Base-by-base conservation (phyloP, 345 rosid genomes). In the Anastatica hierochuntica region DNA sequence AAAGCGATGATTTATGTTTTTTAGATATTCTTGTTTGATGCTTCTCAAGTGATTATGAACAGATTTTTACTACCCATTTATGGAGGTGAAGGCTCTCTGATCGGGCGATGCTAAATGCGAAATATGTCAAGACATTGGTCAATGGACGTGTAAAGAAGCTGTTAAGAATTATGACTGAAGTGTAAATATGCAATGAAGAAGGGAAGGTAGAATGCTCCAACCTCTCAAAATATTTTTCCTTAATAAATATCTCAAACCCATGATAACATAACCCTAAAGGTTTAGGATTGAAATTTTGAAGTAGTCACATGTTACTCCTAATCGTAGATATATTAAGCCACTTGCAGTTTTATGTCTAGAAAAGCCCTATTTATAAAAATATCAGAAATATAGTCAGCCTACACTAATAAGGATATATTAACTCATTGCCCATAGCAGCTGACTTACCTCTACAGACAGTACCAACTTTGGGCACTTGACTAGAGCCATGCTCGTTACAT, bases 381-480 rank as follows among this genome's bases (percentile, higher is more conserved):
- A 47, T 23, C 38, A 48, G n/a, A 53, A 33, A 37, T 54, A 56
- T 51, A 63, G 37, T 76, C 55, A 70, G 9, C 63, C 60, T 47
- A 72, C 67, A 47, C 71, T 65, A 48, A 37, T 48, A 54, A 40
- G 2, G 69, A 68, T 42, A 73, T 36, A 31, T 61, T 48, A 56
- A 43, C 9, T 60, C 72, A 31, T 62, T 42, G 49, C 38, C 37
- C 41, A 56, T 53, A 37, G 53, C 67, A 21, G 58, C 26, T 23
- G 63, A 60, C 65, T 74, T 68, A 56, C 60, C 76, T 68, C 76
- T 74, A 64, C 78, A 77, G 62, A 49, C 58, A 9, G 45, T 41
- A 43, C 66, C 51, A 7, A 62, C 34, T 38, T 55, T 56, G 35
- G 76, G 14, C 20, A 50, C 29, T 37, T 48, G 29, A 33, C 20